Evolutionary conservation across 176 grass and related monocot genomes (phyloP).

Genomic region (Leersia perrieri): DNA sequence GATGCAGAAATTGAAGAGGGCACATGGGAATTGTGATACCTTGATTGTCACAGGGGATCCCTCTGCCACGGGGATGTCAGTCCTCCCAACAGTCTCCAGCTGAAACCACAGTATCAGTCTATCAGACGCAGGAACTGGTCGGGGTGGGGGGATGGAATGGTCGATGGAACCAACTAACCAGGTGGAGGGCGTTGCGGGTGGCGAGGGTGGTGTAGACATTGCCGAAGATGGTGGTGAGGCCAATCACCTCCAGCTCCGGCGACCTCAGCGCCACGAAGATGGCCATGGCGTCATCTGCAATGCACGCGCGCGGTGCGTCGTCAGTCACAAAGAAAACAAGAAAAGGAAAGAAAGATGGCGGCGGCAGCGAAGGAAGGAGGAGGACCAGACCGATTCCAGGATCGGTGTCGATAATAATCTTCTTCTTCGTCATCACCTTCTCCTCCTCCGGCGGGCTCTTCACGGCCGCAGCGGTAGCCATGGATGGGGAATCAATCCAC

Average conservation of each 20-base stretch:
- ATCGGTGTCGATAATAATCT: conserved; percentile 80
- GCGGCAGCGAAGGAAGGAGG: too few relatives aligned
- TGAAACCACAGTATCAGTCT: conserved; percentile 9
- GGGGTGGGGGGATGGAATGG: background rate
- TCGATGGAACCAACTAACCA: conserved; percentile 39
- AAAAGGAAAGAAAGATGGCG: background rate
- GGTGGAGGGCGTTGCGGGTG: conserved; percentile 88
- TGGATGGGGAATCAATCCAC: background rate
- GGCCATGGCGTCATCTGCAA: conserved; percentile 92
- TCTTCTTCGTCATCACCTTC: conserved; percentile 31
- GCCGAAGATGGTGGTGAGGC: conserved; percentile 84
- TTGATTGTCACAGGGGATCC: conserved; percentile 83
- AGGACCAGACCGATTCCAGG: conserved; percentile 58
- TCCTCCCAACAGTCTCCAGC: conserved; percentile 76
- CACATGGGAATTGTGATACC: conserved; percentile 24
- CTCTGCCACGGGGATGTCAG: conserved; percentile 83
- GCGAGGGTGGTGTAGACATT: conserved; percentile 89
- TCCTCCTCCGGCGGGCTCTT: background rate
- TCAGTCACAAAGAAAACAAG: background rate
- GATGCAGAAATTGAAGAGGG: background rate
- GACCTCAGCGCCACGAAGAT: conserved; percentile 90
- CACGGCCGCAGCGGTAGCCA: background rate
- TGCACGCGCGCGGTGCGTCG: background rate
- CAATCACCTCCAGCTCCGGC: conserved; percentile 85
- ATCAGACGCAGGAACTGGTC: background rate